phyloP scores from a whole-genome alignment of 2,329 filamentous ascomycete species.

The Cladosporium halotolerans region DNA sequence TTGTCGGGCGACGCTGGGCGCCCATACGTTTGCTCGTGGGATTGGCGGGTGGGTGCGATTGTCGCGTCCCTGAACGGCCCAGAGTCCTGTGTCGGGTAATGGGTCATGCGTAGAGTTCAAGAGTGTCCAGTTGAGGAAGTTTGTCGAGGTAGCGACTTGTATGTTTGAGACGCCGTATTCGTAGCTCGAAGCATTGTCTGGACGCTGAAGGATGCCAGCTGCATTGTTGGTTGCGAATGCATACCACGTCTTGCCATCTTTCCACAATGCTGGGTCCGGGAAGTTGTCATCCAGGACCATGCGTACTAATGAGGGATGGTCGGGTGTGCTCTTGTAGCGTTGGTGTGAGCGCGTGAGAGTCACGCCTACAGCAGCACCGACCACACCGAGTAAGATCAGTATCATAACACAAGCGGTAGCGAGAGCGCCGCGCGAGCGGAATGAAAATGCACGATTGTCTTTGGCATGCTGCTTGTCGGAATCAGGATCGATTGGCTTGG shows the following conservation, averaged over 20 bases:
- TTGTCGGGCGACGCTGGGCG: slow-evolving; percentile 26
- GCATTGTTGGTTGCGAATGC: slow-evolving; percentile 35
- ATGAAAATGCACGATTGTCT: slow-evolving; percentile 19
- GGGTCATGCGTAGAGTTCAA: slow-evolving; percentile 24
- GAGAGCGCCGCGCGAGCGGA: slow-evolving; percentile 22
- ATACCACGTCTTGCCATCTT: slow-evolving; percentile 31
- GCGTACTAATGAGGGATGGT: slow-evolving; percentile 15
- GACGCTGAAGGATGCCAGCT: slow-evolving; percentile 22
- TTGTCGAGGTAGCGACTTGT: slow-evolving; percentile 33
- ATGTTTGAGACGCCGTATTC: slow-evolving; percentile 27
- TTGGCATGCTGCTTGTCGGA: slow-evolving; percentile 13
- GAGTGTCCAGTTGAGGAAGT: slow-evolving; percentile 32
- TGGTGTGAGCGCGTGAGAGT: slow-evolving; percentile 11
- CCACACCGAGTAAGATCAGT: slow-evolving; percentile 19
- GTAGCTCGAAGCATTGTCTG: slow-evolving; percentile 11
- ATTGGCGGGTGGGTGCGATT: background rate
- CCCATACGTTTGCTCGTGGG: slow-evolving; percentile 25
- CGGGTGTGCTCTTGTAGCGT: background rate
- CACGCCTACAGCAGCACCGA: slow-evolving; percentile 21
- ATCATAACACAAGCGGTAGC: slow-evolving; percentile 13
- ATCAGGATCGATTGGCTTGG: slow-evolving; percentile 13
- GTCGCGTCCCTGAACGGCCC: slow-evolving; percentile 18
- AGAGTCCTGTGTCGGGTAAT: slow-evolving; percentile 24
- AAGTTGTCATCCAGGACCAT: slow-evolving; percentile 31
- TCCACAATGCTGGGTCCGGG: slow-evolving; percentile 32